Evolutionary conservation across 2,329 filamentous ascomycete genomes (phyloP), one percentile per base, ranked within the genome.

Genomic region (Corynespora cassiicola): DNA sequence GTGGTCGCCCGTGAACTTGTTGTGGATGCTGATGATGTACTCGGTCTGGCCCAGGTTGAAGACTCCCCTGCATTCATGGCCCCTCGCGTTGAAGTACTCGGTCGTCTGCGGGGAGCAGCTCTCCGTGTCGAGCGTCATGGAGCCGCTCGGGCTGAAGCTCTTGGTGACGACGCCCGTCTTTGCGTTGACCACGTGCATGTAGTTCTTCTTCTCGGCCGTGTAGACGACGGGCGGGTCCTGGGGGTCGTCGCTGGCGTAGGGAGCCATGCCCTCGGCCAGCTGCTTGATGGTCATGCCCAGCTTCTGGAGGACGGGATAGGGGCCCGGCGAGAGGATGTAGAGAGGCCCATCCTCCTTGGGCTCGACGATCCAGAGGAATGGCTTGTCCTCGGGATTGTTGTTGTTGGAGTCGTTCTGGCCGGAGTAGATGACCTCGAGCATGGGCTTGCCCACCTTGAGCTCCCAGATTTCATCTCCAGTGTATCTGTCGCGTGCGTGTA

Each of bases 321-420:
- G 77, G 58, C 82, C 83, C 1, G 90, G 89, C 16, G 85, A 82
- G 77, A 94, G 94, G 34, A 95, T 81, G 62, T 94, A 97, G 25
- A 99, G 79, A 56, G 82, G 85, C 4, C 94, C 94, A 65, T 96
- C 87, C 51, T 86, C 84, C 51, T 81, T 92, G 10, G 94, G 94
- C 69, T 97, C 94, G 36, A 99, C 88, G 38, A 95, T 91, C 90
- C 94, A 99, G 30, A 96, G 76, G 58, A 90, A 94, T 59, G 95
- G 87, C 58, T 95, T 89, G 52, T 94, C 84, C 21, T 78, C 73
- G 17, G 59, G 52, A 39, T 46, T 56, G 28, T 47, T 38, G 45
- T 47, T 52, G 12, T 59, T 55, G 22, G 63, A 83, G 71, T 30
- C 79, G 75, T 56, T 80, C 79, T 90, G 88, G 50, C 79, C 76